Evolutionary conservation across 1,139 yeast species (phyloP), one percentile per base, ranked within the genome.

Genomic region (Magnusiomyces ingens): DNA sequence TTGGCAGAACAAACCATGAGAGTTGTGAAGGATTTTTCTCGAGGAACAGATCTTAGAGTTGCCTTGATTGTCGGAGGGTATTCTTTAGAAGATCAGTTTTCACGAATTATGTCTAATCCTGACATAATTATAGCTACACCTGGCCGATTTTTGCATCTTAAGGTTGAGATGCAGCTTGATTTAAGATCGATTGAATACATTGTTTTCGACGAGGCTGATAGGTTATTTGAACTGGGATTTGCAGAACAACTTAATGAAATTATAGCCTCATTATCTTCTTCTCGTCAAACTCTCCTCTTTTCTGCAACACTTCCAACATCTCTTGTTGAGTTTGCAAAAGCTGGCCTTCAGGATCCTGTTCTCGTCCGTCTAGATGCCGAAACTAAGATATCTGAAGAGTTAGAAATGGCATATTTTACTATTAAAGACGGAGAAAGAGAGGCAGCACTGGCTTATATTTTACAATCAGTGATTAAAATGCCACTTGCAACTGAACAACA

Each of bases 121-220:
- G 99, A 94, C 73, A 84, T 93, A 40, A 79, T 94, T 45, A 85
- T 94, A 59, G 99, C 99, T 36, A 94, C 99, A 0, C 99, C 99
- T 0, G 99, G 99, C 70, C 79, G 99, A 70, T 93, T 94, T 65
- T 72, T 93, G 70, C 99, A 94, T 77, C 78, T 94, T 66, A 89
- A 91, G 68, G 93, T 91, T 41, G 99, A 94, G 72, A 94, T 94
- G 99, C 81, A 81, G 58, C 75, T 93, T 55, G 95, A 89, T 64
- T 76, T 94, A 68, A 80, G 79, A 60, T 78, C 90, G 2, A 81
- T 93, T 21, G 96, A 93, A 67, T 91, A 87, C 64, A 85, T 91
- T 52, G 96, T 91, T 0, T 94, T 93, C 68, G 99, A 94, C 73
- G 99, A 94, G 75, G 99, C 99, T 40, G 99, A 94, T 76, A 78